Evolutionary conservation across 192 early-diverging fungal genomes (phyloP).

Genomic region (Fimicolochytrium jonesii): DNA sequence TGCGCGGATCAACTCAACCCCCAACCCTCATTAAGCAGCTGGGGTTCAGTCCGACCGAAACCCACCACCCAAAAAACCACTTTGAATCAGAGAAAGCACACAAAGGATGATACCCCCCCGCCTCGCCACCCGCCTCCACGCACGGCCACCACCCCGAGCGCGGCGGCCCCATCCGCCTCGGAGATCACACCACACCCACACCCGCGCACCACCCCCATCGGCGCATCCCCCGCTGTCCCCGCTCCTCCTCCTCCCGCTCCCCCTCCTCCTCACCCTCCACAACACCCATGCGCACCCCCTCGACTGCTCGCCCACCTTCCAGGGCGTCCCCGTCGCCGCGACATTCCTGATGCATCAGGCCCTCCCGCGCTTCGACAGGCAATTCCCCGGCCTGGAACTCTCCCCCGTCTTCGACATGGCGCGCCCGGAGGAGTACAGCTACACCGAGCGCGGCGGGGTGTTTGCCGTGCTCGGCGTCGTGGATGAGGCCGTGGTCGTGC

Average conservation of each 20-base stretch:
- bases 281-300: not conserved
- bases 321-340: slow-evolving; percentile 48
- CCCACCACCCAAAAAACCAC: no score
- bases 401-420: slow-evolving; percentile 33
- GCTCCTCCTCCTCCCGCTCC: slow-evolving; percentile 5
- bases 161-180: no score
- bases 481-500: slow-evolving; percentile 25
- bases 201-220: not conserved
- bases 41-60: no score
- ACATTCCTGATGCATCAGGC: slow-evolving; percentile 52
- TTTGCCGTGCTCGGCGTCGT: slow-evolving; percentile 22
- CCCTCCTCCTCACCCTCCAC: slow-evolving; percentile 7
- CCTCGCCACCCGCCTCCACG: no score
- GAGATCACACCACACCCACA: not conserved
- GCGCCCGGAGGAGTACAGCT: slow-evolving; percentile 27
- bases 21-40: no score
- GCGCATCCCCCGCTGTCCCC: not conserved
- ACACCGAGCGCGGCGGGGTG: slow-evolving; percentile 32
- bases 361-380: slow-evolving; percentile 23
- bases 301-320: slow-evolving; percentile 42
- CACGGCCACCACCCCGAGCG: no score
- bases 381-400: slow-evolving; percentile 47
- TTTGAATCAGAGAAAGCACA: no score
- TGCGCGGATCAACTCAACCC: no score
- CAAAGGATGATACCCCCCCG: no score